Evolutionary conservation across 148 eudicot genomes (phyloP), one percentile per base, ranked within the genome.

Genomic region (Rhododendron ovatum): DNA sequence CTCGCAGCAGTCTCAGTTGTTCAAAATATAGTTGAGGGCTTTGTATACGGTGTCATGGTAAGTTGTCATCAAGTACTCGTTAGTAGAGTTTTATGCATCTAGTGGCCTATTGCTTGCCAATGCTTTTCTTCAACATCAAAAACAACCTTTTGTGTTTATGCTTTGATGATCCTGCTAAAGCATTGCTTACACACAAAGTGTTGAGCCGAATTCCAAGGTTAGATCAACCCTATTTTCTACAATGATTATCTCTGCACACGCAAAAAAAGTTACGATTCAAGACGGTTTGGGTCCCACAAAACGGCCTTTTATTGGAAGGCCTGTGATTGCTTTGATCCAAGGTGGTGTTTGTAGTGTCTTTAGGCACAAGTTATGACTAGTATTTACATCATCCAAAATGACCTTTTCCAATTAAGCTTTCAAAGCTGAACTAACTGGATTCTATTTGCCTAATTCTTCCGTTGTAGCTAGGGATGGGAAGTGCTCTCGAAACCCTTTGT

Each of bases 391-490:
- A 77, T 39, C 47, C 80, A 10, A 2, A 20, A 39, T 30, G 22
- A 41, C 1, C 22, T 24, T 41, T 37, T 77, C 53, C 80, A 41
- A 5, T 37, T 41, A 77, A 77, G 15, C 9, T 79, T 24, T 79
- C 17, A 48, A 53, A 17, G 50, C 51, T 24, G 37, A 24, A 17
- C 80, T 47, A 28, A 48, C 55, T 85, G 17, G 6, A 57, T 28
- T 82, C 45, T 7, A 24, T 77, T 13, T 78, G 11, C 30, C 28
- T 9, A 51, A 35, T 43, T 85, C 35, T 76, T 85, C 24, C 28
- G 17, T 73, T 67, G 61, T 87, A 91, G 92, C 90, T 91, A 85
- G 92, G 92, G 55, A 84, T 91, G 90, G 92, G 92, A 83, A 91
- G 91, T 84, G 92, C 92, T 80, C 87, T 91, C 1, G 91, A 91